A percentile compares a stretch with the other conserved stretches of the same genome.
These are phyloP conservation scores for Schizochytrium sp. DNA, from an alignment of 108 stramenopile genomes.

Conservation along the genomic window DNA sequence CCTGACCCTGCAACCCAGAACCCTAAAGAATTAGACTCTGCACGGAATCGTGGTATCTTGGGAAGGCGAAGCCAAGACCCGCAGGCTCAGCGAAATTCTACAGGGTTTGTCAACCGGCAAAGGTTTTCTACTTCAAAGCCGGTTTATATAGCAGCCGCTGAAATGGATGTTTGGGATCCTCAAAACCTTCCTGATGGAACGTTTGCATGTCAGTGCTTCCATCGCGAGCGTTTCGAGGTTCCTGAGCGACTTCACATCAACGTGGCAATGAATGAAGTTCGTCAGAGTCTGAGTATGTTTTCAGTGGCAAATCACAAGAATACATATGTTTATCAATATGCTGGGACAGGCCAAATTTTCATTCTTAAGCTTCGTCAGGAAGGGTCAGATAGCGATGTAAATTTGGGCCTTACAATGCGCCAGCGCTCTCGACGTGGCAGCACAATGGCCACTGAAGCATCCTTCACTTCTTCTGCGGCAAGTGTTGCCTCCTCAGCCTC, in stretches of 20 bases:
- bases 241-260: conserved; percentile 6
- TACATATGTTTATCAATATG: neutral
- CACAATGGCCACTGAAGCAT: neutral
- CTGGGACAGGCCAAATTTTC: neutral
- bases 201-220: conserved; percentile 49
- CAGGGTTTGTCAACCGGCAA: neutral
- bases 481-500: neutral
- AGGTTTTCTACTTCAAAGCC: neutral
- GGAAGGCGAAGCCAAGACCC: neutral
- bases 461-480: neutral
- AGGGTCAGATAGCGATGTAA: too few relatives aligned
- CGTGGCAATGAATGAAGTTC: neutral
- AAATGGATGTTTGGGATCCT: neutral
- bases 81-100: neutral
- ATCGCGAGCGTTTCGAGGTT: conserved; percentile 29
- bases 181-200: neutral
- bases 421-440: neutral
- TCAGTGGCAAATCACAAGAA: neutral
- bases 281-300: neutral
- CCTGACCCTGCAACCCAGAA: neutral
- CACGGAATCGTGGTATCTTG: neutral
- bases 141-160: neutral
- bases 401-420: too few relatives aligned
- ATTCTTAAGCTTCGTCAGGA: too few relatives aligned
- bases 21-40: neutral